Base-by-base conservation (phyloP, 176 grass and related monocot genomes). In the Tillandsia fasciculata region DNA sequence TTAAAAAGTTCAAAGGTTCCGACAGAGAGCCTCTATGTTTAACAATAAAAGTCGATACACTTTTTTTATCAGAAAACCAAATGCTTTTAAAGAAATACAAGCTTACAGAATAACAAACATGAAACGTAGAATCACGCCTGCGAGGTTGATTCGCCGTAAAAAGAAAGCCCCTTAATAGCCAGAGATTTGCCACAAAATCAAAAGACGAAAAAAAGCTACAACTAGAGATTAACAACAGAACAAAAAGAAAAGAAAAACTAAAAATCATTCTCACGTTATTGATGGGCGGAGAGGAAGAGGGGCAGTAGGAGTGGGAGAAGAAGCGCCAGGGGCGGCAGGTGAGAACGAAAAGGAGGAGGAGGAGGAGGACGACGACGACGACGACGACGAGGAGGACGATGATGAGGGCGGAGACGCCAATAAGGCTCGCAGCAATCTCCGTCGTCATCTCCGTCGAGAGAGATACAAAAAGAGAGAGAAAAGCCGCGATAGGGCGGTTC, bases 381-480 rank as follows among this genome's bases (percentile, higher is more conserved):
- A 70, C 13, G 2, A 20, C 20, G 20, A 20, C 20, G 20, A 20
- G 0, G 20, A 20, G 20, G 20, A 79, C n/a, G 33, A 80, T 13
- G 71, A 84, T 20, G 76, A 75, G 64, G 76, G 79, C 48, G 42
- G 76, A 56, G n/a, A 69, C 13, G n/a, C 65, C 26, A 28, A 75
- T 27, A 52, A 68, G 74, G 33, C 68, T 57, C 26, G 49, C 11
- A 67, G 23, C 75, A 65, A 63, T 50, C 56, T 61, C 56, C 56
- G 56, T 61, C 22, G 54, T 18, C 13, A 29, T 29, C 2, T 18
- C 54, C 12, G 18, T 58, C n/a, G 56, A 61, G 15, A 15, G 56
- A 15, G 17, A 14, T 8, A 61, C 17, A 10, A 20, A 61, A 10
- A 61, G 54, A 61, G 12, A 14, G 10, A 61, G 15, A 61, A 23